A percentile compares a stretch with the other conserved stretches of the same genome.
Conservation (phyloP, 441 rosid species). For the Melastoma candidum region DNA sequence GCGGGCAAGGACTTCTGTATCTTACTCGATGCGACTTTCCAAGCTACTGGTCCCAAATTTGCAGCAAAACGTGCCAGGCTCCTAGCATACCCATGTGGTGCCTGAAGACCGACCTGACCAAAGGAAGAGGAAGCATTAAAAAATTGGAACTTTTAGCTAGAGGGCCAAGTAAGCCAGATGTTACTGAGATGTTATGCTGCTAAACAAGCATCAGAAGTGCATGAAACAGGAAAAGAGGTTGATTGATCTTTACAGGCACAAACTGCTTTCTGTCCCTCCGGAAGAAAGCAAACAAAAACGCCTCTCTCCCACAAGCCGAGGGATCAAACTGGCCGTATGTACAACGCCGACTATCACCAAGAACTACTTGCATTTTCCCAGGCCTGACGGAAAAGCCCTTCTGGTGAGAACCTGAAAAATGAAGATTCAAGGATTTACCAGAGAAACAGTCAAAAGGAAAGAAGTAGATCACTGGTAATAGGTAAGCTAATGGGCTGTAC, state of each 20-base stretch:
- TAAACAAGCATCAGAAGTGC: too few relatives aligned
- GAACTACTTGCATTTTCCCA: conserved; percentile 24
- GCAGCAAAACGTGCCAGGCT: conserved; percentile 79
- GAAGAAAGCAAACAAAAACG: conserved; percentile 30
- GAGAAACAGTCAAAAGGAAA: neutral
- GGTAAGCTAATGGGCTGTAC: neutral
- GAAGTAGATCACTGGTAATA: neutral
- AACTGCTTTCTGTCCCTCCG: conserved; percentile 34
- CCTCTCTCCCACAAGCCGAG: conserved; percentile 21
- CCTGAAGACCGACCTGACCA: conserved; percentile 55
- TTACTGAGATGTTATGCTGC: too few relatives aligned
- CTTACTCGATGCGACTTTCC: conserved; percentile 50
- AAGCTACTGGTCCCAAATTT: conserved; percentile 50
- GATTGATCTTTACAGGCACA: conserved; percentile 28
- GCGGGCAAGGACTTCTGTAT: conserved; percentile 41
- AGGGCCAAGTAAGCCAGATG: too few relatives aligned
- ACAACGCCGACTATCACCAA: conserved; percentile 34
- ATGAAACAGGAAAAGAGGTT: conserved; percentile 6
- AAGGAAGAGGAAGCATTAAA: conserved; percentile 1
- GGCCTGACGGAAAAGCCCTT: conserved; percentile 27
- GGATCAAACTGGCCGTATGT: conserved; percentile 27
- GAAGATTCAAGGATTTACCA: conserved; percentile 19
- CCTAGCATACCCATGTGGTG: conserved; percentile 61
- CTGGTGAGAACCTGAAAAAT: conserved; percentile 46
- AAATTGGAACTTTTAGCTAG: too few relatives aligned